Evolutionary conservation across 176 grass and related monocot species (phyloP), one percentile per base, ranked within the genome.

Genomic region (Triticum urartu): DNA sequence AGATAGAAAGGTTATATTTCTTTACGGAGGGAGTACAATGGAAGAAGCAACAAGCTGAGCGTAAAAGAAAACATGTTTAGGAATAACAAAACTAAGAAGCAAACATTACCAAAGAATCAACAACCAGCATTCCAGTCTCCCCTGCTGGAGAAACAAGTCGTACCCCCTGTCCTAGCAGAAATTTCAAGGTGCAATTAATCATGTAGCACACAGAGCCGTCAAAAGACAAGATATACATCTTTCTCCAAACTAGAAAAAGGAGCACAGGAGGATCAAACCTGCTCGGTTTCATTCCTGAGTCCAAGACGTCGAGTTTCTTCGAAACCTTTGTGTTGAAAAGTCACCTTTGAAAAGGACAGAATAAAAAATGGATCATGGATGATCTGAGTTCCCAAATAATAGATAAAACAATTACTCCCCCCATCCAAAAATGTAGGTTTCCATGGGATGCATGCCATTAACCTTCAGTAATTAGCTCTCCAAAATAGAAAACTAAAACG

Each of bases 61-160:
- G 71, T 72, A 71, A 90, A 50, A 82, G 9, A 40, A 30, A 59
- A 71, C 21, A 68, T 67, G 54, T 39, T 88, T 47, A 69, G 39
- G 32, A 86, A 87, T 18, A 77, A 54, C 78, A 62, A n/a, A 64
- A 88, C n/a, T 48, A 56, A 47, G 50, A 79, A 86, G 21, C 11
- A 84, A 15, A 91, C 92, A 18, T 92, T 82, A 96, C 97, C 82
- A 93, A 90, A 66, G 94, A 99, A 68, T 99, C 94, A 86, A 96
- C 92, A 84, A 96, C 92, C 77, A 99, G 80, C 97, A 99, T 99
- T 81, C 97, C 94, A 83, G 97, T 99, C 83, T 99, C 94, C 20
- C 85, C 89, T 56, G 11, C 32, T 79, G 94, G 85, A 90, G 94
- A 99, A 85, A 91, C 90, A 78, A 61, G 61, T 6, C 94, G 89